Base-by-base conservation (phyloP, 2,329 filamentous ascomycete species). In the Capronia coronata region DNA sequence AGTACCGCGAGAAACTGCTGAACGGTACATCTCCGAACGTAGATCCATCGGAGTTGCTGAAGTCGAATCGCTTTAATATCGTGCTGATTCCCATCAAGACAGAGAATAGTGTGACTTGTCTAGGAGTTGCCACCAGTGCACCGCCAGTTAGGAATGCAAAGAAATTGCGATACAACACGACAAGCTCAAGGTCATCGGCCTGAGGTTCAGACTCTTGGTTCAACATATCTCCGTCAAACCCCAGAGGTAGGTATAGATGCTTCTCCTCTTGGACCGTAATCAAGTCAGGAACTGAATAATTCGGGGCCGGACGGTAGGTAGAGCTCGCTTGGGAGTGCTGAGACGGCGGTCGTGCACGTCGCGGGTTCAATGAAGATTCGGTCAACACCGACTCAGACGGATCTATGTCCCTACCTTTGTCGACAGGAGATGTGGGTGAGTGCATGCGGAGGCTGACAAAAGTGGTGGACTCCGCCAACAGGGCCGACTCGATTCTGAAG, bases 121-220 rank as follows among this genome's bases (percentile, higher is more conserved):
- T 68, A 18, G 76, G 72, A 0, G 78, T 82, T 2, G 79, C 78
- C 9, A 83, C 72, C 13, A 83, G 66, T 1, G 78, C 77, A 59
- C 80, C 77, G 2, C 79, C 79, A n/a, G 76, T 68, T 1, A 83
- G 67, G 59, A 83, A 83, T 3, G 79, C 77, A 62, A 83, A 81
- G 46, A 82, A 70, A 60, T 83, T 83, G 44, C 80, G 77, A 60
- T 80, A 78, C 10, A 78, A 68, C 6, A 83, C 64, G 27, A 83
- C 64, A 0, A 72, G 75, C 52, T 83, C 76, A 6, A 76, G 65
- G 58, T 83, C 79, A 30, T 77, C 69, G 27, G 63, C 61, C 48
- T 67, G 57, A 56, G 69, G 54, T 40, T 63, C 53, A 56, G 61
- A 59, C 48, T 61, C 50, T 38, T 65, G 55, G 61, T 57, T 61